Conservation (phyloP, 2,329 filamentous ascomycete genomes). For the Keithomyces neogunnii region DNA sequence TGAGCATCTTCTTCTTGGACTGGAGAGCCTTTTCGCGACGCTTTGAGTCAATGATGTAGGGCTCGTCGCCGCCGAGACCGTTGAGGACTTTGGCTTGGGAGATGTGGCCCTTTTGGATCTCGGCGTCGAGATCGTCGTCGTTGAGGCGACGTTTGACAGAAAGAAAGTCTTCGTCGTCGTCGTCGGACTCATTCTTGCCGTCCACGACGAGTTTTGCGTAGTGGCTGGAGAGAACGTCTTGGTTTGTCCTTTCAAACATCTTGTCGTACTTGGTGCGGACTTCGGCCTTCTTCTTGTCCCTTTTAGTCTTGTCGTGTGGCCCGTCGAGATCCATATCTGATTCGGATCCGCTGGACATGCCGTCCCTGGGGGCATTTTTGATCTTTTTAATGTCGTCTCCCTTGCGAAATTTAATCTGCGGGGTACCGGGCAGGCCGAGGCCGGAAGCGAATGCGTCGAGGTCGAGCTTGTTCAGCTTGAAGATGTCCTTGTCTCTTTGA, state of each 20-base stretch:
- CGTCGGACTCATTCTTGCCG: slow-evolving; percentile 37
- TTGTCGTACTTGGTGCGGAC: slow-evolving; percentile 93
- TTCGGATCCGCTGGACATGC: slow-evolving; percentile 54
- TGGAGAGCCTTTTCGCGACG: slow-evolving; percentile 90
- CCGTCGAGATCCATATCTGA: slow-evolving; percentile 45
- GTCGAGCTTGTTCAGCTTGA: slow-evolving; percentile 74
- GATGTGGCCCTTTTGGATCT: slow-evolving; percentile 34
- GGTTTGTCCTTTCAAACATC: slow-evolving; percentile 96
- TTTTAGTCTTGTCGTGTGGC: slow-evolving; percentile 15
- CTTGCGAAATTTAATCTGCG: slow-evolving; percentile 88
- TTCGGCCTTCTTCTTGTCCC: slow-evolving; percentile 55
- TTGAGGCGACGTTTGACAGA: slow-evolving; percentile 81
- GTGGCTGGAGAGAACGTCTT: slow-evolving; percentile 89
- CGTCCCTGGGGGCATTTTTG: slow-evolving; percentile 75
- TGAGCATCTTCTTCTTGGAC: slow-evolving; percentile 88
- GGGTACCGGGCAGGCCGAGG: slow-evolving; percentile 81
- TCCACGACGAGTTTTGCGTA: slow-evolving; percentile 75
- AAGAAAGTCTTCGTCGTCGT: slow-evolving; percentile 60
- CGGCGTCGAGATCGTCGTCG: slow-evolving; percentile 54
- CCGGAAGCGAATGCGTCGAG: slow-evolving; percentile 80
- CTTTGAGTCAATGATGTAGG: slow-evolving; percentile 85
- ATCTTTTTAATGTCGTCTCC: slow-evolving; percentile 77
- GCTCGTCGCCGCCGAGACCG: slow-evolving; percentile 60
- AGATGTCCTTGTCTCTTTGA: slow-evolving; percentile 87
- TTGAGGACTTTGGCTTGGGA: slow-evolving; percentile 50